phyloP scores from a whole-genome alignment of 257 asterid species.

The Eucommia ulmoides region DNA sequence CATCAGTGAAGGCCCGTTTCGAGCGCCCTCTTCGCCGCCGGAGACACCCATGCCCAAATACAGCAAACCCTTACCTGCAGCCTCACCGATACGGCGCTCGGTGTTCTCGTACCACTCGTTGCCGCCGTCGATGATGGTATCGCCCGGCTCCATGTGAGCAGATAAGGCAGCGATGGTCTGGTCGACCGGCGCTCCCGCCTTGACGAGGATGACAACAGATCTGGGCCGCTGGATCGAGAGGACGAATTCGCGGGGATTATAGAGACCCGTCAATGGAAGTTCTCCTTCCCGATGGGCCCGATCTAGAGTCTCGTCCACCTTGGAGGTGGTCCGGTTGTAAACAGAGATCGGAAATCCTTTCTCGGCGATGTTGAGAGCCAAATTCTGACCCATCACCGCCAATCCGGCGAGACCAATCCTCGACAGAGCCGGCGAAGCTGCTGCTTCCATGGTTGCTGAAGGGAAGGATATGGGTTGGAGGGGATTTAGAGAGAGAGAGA shows the following conservation, averaged over 20 bases:
- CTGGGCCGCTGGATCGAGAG: slow-evolving; percentile 63
- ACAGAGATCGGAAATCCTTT: slow-evolving; percentile 85
- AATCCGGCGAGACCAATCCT: slow-evolving; percentile 68
- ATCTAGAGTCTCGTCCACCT: slow-evolving; percentile 73
- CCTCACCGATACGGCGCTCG: slow-evolving; percentile 53
- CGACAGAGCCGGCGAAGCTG: slow-evolving; percentile 33
- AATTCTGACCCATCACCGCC: slow-evolving; percentile 88
- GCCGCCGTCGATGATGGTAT: slow-evolving; percentile 82
- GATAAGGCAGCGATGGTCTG: slow-evolving; percentile 70
- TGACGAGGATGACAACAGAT: slow-evolving; percentile 73
- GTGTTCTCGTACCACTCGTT: slow-evolving; percentile 97
- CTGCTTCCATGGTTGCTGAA: slow-evolving; percentile 25
- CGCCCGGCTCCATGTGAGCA: slow-evolving; percentile 83
- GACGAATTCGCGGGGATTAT: slow-evolving; percentile 60
- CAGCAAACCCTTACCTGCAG: slow-evolving; percentile 38
- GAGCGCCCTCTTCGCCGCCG: slow-evolving; percentile 90
- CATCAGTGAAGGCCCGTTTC: slow-evolving; percentile 79
- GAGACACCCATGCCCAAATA: slow-evolving; percentile 94
- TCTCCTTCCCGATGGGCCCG: slow-evolving; percentile 71
- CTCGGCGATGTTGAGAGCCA: slow-evolving; percentile 84
- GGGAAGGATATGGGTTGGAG: not conserved
- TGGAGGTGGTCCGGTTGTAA: slow-evolving; percentile 62
- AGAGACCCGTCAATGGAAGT: slow-evolving; percentile 58
- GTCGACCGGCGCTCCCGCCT: slow-evolving; percentile 91
- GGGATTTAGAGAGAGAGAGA: not conserved